Percentiles rank a stretch among this genome's conserved stretches.
Evolutionary conservation across 2,329 filamentous ascomycete species (phyloP).

Genomic region (Curvularia sp.): DNA sequence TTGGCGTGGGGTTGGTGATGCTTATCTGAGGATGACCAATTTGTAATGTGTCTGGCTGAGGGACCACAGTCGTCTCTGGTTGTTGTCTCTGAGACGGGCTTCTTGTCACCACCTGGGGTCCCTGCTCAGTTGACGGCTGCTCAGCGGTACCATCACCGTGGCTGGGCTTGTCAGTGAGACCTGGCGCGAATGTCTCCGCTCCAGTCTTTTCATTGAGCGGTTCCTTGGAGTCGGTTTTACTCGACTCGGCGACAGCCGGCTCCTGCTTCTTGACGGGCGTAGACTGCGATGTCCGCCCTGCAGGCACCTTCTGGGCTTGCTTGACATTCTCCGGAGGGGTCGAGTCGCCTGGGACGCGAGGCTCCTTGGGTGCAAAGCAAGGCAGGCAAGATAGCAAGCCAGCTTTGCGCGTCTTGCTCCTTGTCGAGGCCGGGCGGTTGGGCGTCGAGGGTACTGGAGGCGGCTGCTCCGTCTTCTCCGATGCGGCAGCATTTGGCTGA

Average conservation of each 20-base stretch:
- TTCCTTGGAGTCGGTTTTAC: conserved; percentile 55
- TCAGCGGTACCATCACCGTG: conserved; percentile 34
- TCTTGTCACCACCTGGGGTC: conserved; percentile 42
- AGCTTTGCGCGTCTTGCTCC: conserved; percentile 52
- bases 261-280: conserved; percentile 60
- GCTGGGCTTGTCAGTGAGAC: conserved; percentile 34
- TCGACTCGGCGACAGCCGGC: conserved; percentile 51
- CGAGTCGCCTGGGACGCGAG: conserved; percentile 51
- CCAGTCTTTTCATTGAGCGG: conserved; percentile 55
- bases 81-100: conserved; percentile 45
- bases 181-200: conserved; percentile 33
- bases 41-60: conserved; percentile 45
- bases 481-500: conserved; percentile 46
- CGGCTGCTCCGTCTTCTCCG: conserved; percentile 51
- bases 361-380: conserved; percentile 72
- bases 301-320: conserved; percentile 49
- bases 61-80: conserved; percentile 39
- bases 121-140: conserved; percentile 30
- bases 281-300: conserved; percentile 58
- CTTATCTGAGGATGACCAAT: conserved; percentile 50
- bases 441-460: conserved; percentile 41
- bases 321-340: conserved; percentile 59
- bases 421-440: conserved; percentile 44
- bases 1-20: conserved; percentile 57
- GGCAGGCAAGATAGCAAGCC: conserved; percentile 63